Conservation (phyloP, 768 basidiomycete species). For the Tylopilus rubrobrunneus region DNA sequence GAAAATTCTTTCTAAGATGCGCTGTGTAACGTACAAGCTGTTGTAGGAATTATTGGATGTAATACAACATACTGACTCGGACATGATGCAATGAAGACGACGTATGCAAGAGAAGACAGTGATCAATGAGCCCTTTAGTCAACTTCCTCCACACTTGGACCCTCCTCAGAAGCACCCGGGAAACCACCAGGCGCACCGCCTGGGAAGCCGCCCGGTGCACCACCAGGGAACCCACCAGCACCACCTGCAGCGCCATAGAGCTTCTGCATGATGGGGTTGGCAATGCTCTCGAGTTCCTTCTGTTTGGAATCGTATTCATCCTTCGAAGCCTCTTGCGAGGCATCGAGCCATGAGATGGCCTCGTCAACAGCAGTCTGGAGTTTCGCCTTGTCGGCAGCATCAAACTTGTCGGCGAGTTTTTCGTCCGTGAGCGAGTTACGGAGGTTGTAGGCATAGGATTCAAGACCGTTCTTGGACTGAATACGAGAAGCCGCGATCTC, state of each 20-base stretch:
- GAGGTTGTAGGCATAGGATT: constrained; percentile 94
- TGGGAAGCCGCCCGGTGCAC: constrained; percentile 49
- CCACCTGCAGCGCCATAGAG: constrained; percentile 60
- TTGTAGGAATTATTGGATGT: constrained; percentile 25
- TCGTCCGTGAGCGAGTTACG: constrained; percentile 85
- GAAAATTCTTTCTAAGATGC: constrained; percentile 29
- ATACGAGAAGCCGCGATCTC: constrained; percentile 84
- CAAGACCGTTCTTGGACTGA: constrained; percentile 84
- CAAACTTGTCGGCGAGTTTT: constrained; percentile 85
- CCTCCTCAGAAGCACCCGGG: constrained; percentile 71
- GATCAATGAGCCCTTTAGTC: constrained; percentile 42
- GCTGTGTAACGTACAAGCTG: constrained; percentile 29
- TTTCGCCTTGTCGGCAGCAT: constrained; percentile 79
- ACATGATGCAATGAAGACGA: constrained; percentile 28
- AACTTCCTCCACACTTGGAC: constrained; percentile 90
- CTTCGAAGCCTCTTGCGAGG: constrained; percentile 85
- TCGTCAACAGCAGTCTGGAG: constrained; percentile 80
- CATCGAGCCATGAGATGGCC: constrained; percentile 80
- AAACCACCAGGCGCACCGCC: constrained; percentile 69
- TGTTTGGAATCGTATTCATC: constrained; percentile 92
- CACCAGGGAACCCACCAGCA: constrained; percentile 56
- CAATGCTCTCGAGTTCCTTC: constrained; percentile 86
- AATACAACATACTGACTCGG: constrained; percentile 31
- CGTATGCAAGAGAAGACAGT: constrained; percentile 16
- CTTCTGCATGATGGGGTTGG: constrained; percentile 71